Evolutionary conservation across 805 yeast genomes (phyloP), one percentile per base, ranked within the genome.

Genomic region (Hanseniaspora clermontiae): DNA sequence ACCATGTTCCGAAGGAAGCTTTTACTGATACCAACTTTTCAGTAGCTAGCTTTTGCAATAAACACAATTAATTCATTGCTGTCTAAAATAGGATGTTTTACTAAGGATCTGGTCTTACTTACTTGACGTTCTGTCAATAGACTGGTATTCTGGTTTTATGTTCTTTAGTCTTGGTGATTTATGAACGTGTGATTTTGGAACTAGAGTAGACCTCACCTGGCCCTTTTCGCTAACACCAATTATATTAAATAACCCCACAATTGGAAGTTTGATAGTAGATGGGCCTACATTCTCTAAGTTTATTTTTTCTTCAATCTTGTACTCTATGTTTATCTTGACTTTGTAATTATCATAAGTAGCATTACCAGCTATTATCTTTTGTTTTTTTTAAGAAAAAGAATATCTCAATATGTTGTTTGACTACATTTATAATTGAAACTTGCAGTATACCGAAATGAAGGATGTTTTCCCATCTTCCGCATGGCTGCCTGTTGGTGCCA

Each of bases 211-310:
- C 36, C 32, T 46, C 3, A 24, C 43, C 51, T 45, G 57, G 49
- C 57, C 57, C 49, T 53, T 53, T 53, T 53, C 57, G 57, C 57
- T 53, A 53, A 53, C 57, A 53, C 57, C 57, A 53, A 53, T 53
- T 53, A 45, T 45, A 31, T 46, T 49, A 24, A 36, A 27, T 53
- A 53, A 53, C 57, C 57, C 57, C 57, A 53, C 57, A 53, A 53
- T 53, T 53, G 57, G 57, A 53, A 53, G 57, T 53, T 53, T 53
- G 57, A 53, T 53, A 53, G 57, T 53, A 53, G 57, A 53, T 53
- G 57, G 57, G 57, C 49, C 57, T 46, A 53, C 57, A 53, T 53
- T 24, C 27, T 24, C 27, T 24, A 24, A 24, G 27, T 24, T 24
- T 24, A 24, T 24, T 24, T 24, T 24, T 32, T 32, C 36, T 32